These are phyloP conservation scores for Debaryomycetaceae sp. DNA, from an alignment of 1,139 yeast species.

Conservation along the genomic window DNA sequence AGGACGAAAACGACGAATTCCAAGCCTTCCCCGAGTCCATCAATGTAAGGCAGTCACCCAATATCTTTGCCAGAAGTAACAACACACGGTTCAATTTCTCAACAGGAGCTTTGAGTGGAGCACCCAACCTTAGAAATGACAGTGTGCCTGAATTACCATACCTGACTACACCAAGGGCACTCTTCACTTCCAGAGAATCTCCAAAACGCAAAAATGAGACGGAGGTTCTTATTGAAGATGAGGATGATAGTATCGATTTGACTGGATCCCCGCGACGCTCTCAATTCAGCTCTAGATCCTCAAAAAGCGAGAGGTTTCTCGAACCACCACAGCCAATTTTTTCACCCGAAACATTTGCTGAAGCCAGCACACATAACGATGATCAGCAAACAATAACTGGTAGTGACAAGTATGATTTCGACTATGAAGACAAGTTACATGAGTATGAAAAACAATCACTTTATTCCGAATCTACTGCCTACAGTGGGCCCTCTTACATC, in stretches of 20 bases:
- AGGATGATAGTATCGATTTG: slow-evolving; percentile 18
- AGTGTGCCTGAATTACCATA: not conserved
- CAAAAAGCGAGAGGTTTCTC: slow-evolving; percentile 47
- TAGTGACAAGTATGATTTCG: slow-evolving; percentile 26
- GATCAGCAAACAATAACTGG: slow-evolving; percentile 24
- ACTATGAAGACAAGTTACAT: slow-evolving; percentile 37
- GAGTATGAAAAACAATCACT: slow-evolving; percentile 34
- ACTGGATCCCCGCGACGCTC: slow-evolving; percentile 35
- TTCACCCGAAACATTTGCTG: slow-evolving; percentile 60
- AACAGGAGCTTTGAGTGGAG: slow-evolving; percentile 16
- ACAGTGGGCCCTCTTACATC: slow-evolving; percentile 30
- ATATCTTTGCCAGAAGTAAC: slow-evolving; percentile 50
- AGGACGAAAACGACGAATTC: slow-evolving; percentile 19
- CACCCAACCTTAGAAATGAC: slow-evolving; percentile 24
- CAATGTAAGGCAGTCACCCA: slow-evolving; percentile 38
- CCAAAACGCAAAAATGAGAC: slow-evolving; percentile 57
- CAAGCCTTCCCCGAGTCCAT: slow-evolving; percentile 29
- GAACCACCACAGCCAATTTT: slow-evolving; percentile 67
- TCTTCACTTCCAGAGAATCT: slow-evolving; percentile 60
- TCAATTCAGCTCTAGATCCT: slow-evolving; percentile 29
- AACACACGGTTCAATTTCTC: slow-evolving; percentile 22
- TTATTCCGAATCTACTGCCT: slow-evolving; percentile 40
- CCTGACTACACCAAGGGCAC: slow-evolving; percentile 45
- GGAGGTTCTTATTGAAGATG: slow-evolving; percentile 43
- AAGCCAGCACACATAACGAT: slow-evolving; percentile 53